Conservation (phyloP, 352 stramenopile species). For the Phytophthora megakarya region DNA sequence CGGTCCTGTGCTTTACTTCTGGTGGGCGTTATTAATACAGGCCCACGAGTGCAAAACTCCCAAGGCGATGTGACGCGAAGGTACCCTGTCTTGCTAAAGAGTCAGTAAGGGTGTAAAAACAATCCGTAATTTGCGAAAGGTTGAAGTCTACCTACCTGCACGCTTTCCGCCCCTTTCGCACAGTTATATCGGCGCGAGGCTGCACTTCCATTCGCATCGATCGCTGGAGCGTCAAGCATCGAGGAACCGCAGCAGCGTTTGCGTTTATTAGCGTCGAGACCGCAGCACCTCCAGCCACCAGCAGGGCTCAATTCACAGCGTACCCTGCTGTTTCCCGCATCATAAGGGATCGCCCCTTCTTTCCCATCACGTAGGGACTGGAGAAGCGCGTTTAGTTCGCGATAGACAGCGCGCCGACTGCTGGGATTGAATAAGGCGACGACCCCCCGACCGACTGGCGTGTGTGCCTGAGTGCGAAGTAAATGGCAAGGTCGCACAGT, state of each 20-base stretch:
- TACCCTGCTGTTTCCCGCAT: constrained; percentile 28
- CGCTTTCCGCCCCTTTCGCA: not conserved
- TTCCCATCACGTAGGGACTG: constrained; percentile 19
- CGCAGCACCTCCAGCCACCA: not conserved
- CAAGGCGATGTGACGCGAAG: not conserved
- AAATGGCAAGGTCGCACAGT: constrained; percentile 42
- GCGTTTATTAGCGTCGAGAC: not conserved
- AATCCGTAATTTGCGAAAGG: not conserved
- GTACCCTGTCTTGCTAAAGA: not conserved
- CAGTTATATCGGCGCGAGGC: constrained; percentile 13
- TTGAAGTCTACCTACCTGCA: not conserved
- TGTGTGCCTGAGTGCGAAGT: constrained; percentile 11
- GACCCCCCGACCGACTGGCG: constrained; percentile 17
- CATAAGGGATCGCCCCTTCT: constrained; percentile 35
- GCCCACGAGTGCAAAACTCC: too few species aligned
- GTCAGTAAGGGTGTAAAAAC: not conserved
- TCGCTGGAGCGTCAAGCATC: not conserved
- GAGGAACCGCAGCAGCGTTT: constrained; percentile 4
- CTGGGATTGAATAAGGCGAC: constrained; percentile 28
- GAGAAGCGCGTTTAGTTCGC: constrained; percentile 21
- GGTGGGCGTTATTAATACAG: too few species aligned
- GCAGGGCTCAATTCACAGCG: constrained; percentile 16
- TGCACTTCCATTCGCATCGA: not conserved
- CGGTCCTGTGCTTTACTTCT: too few species aligned
- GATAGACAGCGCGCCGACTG: constrained; percentile 32